Conservation (phyloP, 2,329 filamentous ascomycete genomes). For the Ceratocystis destructans region DNA sequence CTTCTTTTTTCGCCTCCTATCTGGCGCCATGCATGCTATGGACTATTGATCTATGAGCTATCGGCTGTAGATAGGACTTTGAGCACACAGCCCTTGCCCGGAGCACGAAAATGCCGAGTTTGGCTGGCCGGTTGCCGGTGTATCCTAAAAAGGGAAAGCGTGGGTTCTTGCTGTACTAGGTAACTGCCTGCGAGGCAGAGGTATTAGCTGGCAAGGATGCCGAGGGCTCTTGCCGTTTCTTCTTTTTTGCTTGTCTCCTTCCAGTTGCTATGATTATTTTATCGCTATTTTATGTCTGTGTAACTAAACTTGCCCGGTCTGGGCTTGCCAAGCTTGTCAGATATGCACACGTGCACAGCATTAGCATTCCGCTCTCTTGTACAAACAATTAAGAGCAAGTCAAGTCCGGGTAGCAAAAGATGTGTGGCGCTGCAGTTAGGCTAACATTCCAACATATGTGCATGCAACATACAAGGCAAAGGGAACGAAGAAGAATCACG, state of each 20-base stretch:
- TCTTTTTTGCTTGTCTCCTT: background rate
- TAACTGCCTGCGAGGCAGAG: background rate
- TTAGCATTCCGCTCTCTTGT: background rate
- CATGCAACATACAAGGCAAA: too few species aligned
- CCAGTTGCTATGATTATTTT: background rate
- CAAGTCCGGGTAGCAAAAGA: too few species aligned
- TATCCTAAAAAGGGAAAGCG: background rate
- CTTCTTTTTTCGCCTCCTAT: too few species aligned
- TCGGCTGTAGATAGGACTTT: background rate
- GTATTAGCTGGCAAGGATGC: background rate
- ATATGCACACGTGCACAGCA: background rate
- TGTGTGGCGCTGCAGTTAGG: too few species aligned
- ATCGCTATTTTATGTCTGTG: background rate
- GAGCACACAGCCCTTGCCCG: background rate
- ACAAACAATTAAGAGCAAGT: too few species aligned
- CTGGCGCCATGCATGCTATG: too few species aligned
- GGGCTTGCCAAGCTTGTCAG: too few species aligned
- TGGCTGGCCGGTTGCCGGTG: background rate
- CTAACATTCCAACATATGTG: too few species aligned
- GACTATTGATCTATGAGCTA: too few species aligned
- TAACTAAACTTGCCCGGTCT: background rate
- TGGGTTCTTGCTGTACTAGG: background rate
- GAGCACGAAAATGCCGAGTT: background rate
- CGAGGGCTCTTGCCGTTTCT: slow-evolving; percentile 5
- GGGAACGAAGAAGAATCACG: too few species aligned